phyloP scores from a whole-genome alignment of 192 early-diverging fungal genomes.

The Glomus cerebriforme region DNA sequence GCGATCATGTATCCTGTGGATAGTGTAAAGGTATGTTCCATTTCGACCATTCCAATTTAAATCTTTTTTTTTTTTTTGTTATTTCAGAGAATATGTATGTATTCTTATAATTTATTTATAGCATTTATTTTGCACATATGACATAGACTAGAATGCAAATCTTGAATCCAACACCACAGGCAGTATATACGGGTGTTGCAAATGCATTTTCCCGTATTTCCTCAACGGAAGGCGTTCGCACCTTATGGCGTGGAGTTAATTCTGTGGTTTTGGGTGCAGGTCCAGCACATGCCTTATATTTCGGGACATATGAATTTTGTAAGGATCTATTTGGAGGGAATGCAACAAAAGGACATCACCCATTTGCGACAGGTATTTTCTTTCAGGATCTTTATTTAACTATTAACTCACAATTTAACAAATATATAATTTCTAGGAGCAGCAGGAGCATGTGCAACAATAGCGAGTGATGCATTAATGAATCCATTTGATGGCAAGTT shows the following conservation, averaged over 20 bases:
- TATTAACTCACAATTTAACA: background rate
- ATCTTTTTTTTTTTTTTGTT: constrained; percentile 1
- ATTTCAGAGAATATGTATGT: background rate
- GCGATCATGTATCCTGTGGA: constrained; percentile 95
- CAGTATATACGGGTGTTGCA: constrained; percentile 68
- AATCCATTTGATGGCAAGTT: constrained; percentile 92
- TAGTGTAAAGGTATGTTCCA: constrained; percentile 77
- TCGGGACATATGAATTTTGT: constrained; percentile 91
- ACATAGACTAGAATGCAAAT: constrained; percentile 93
- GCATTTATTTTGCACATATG: constrained; percentile 13
- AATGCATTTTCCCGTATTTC: constrained; percentile 71
- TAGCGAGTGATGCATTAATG: constrained; percentile 87
- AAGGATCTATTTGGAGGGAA: constrained; percentile 74
- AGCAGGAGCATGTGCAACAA: constrained; percentile 87
- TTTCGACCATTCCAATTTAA: background rate
- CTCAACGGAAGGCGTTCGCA: constrained; percentile 72
- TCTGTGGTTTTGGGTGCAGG: constrained; percentile 93
- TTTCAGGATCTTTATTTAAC: constrained; percentile 13
- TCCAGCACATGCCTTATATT: constrained; percentile 94
- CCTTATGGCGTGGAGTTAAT: constrained; percentile 93
- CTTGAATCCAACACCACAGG: constrained; percentile 64
- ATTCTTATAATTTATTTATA: background rate
- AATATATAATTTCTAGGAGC: constrained; percentile 51
- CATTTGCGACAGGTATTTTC: constrained; percentile 58
- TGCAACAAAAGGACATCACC: constrained; percentile 53